Evolutionary conservation across 1,139 yeast genomes (phyloP).

Genomic region (Protomyces inundatus): DNA sequence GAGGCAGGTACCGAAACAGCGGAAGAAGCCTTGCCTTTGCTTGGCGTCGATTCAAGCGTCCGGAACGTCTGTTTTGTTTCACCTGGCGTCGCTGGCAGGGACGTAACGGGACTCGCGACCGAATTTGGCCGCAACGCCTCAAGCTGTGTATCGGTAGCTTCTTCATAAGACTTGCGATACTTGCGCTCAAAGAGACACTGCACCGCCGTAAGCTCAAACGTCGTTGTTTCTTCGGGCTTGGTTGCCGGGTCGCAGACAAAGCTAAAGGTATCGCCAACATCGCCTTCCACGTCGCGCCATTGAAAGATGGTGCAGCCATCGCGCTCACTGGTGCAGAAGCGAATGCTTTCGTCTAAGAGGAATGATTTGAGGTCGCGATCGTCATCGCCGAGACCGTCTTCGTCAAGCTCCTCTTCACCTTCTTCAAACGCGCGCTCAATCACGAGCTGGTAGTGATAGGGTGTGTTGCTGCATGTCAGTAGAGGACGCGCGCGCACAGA

Average conservation of each 20-base stretch:
- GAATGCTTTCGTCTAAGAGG: constrained; percentile 58
- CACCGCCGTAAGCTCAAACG: constrained; percentile 59
- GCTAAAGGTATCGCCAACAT: constrained; percentile 78
- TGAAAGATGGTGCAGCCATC: constrained; percentile 53
- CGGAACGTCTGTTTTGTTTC: constrained; percentile 11
- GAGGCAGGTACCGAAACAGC: constrained; percentile 27
- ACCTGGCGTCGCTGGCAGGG: constrained; percentile 28
- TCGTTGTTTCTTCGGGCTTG: constrained; percentile 52
- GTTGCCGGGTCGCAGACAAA: constrained; percentile 67
- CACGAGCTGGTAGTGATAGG: constrained; percentile 64
- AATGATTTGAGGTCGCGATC: constrained; percentile 58
- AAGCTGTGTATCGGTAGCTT: constrained; percentile 48
- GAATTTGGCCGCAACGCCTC: constrained; percentile 46
- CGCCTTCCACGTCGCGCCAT: constrained; percentile 65
- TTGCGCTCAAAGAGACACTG: constrained; percentile 74
- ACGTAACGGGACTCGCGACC: constrained; percentile 7
- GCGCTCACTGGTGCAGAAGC: constrained; percentile 45
- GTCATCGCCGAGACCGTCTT: constrained; percentile 55
- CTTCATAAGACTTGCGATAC: constrained; percentile 53
- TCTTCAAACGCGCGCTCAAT: constrained; percentile 65
- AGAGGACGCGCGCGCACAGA: constrained; percentile 71
- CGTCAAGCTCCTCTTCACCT: constrained; percentile 52
- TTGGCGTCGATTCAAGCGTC: constrained; percentile 26
- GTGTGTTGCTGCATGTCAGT: constrained; percentile 56
- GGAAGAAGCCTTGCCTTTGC: constrained; percentile 17